phyloP scores from a whole-genome alignment of 169 alveolate species.

The Plasmodium gonderi region DNA sequence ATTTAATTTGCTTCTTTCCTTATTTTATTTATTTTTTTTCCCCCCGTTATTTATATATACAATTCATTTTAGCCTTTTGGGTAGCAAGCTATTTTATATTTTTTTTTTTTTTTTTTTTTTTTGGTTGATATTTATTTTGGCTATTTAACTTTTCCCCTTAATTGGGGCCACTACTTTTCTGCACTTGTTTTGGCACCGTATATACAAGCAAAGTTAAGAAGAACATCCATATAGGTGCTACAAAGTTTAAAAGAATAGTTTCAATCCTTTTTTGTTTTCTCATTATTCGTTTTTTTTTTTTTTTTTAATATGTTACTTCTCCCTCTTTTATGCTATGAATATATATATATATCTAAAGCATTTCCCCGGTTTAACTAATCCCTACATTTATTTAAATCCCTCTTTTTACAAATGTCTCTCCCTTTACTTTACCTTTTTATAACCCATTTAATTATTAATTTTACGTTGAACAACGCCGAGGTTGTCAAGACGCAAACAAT shows the following conservation, averaged over 20 bases:
- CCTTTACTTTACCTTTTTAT: neutral
- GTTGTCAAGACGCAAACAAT: neutral
- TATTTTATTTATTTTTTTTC: neutral
- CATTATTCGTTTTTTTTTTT: neutral
- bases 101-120: neutral
- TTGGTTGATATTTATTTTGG: neutral
- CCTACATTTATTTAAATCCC: neutral
- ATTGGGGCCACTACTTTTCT: neutral
- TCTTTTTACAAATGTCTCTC: conserved; percentile 6
- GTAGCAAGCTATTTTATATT: no score
- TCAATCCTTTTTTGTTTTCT: neutral
- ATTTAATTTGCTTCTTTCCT: no score
- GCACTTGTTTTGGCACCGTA: neutral
- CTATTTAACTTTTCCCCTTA: neutral
- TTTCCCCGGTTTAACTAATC: neutral
- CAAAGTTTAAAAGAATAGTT: neutral
- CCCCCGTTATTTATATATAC: no score
- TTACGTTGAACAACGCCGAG: neutral
- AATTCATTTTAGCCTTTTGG: no score
- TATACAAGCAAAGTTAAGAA: neutral
- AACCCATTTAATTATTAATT: neutral
- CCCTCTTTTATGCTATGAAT: neutral
- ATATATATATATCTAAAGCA: no score
- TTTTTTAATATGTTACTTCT: neutral
- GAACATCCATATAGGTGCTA: neutral